Evolutionary conservation across 805 yeast genomes (phyloP).

Genomic region (Naumovozyma castellii): DNA sequence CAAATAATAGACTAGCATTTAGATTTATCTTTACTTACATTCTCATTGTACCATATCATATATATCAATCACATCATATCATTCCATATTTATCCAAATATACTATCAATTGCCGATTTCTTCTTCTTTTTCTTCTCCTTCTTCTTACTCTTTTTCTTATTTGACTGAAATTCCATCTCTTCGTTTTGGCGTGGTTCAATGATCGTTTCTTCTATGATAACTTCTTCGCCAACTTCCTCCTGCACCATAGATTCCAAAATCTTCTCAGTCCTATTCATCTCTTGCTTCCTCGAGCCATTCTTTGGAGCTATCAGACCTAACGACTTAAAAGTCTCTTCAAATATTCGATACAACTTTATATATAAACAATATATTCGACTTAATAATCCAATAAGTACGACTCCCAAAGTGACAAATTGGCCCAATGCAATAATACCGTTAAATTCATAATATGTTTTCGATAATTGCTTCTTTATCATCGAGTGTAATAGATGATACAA

Average conservation of each 20-base stretch:
- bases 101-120: conserved; percentile 59
- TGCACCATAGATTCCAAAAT: not conserved
- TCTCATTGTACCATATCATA: too few species aligned
- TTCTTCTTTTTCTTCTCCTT: conserved; percentile 18
- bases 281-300: not conserved
- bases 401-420: conserved; percentile 67
- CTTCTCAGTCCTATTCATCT: not conserved
- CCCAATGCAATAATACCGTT: conserved; percentile 63
- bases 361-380: conserved; percentile 35
- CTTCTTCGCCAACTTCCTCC: conserved; percentile 29
- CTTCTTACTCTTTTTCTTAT: conserved; percentile 1
- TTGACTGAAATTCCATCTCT: not conserved
- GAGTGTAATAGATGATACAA: conserved; percentile 11
- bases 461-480: conserved; percentile 32
- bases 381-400: conserved; percentile 51
- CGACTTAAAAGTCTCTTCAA: conserved; percentile 10
- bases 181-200: too few species aligned
- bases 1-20: conserved; percentile 1
- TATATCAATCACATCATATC: too few species aligned
- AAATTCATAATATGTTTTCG: conserved; percentile 48
- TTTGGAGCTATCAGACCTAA: conserved; percentile 5
- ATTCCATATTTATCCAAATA: conserved; percentile 59
- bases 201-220: not conserved
- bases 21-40: not conserved
- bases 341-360: conserved; percentile 10